Percentiles rank a stretch among this genome's conserved stretches.
Conservation (phyloP, 2,329 filamentous ascomycete genomes). For the Xylaria sp. region DNA sequence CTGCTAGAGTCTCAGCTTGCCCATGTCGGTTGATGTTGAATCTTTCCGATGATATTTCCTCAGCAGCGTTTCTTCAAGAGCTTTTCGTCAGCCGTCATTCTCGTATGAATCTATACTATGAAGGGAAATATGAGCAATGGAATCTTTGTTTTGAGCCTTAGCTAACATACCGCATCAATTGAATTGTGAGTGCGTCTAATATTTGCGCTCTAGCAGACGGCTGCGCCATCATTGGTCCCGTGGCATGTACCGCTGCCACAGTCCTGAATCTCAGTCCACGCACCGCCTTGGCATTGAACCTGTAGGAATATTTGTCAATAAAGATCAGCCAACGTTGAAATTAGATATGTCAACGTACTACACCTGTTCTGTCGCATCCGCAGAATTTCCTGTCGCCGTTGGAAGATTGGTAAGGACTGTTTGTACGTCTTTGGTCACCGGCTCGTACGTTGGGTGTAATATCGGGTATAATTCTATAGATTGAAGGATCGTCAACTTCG, state of each 20-base stretch:
- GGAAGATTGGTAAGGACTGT: conserved; percentile 35
- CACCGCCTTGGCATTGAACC: conserved; percentile 33
- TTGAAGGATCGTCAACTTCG: too few species aligned
- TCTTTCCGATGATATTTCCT: neutral
- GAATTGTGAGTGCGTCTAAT: neutral
- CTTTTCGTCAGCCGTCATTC: too few species aligned
- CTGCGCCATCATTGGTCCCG: conserved; percentile 31
- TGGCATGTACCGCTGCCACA: conserved; percentile 30
- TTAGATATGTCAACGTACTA: conserved; percentile 29
- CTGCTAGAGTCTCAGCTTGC: neutral
- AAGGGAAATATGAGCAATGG: neutral
- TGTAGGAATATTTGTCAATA: conserved; percentile 8
- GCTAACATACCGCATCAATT: neutral
- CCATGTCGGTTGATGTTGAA: conserved; percentile 11
- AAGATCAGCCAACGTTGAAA: neutral
- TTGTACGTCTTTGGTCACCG: conserved; percentile 39
- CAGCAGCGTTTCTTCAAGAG: neutral
- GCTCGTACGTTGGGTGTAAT: too few species aligned
- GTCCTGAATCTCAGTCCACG: conserved; percentile 36
- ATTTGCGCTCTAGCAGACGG: conserved; percentile 23
- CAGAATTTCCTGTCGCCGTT: conserved; percentile 39
- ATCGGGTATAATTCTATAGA: too few species aligned
- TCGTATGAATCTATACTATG: neutral
- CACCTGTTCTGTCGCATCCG: conserved; percentile 38
- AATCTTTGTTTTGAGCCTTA: neutral